Base-by-base conservation (phyloP, 1,284 basidiomycete species). In the Sporisorium exsertum region DNA sequence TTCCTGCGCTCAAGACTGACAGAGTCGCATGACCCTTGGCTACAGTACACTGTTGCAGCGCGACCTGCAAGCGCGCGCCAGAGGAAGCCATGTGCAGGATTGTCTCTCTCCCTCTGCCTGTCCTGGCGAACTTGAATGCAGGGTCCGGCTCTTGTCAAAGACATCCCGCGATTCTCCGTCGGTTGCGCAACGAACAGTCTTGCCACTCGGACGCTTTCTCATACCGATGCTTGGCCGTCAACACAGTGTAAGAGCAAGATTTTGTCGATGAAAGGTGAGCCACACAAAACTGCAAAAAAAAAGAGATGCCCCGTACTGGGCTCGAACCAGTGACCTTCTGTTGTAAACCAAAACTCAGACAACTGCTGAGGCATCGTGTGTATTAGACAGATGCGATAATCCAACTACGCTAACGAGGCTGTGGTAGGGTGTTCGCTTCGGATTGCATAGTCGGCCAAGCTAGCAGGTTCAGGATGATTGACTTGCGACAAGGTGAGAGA, bases 251-350 rank as follows among this genome's bases (percentile, higher is more conserved):
- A 35, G 13, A 3, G 35, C 6, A 35, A 9, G 13, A 8, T 10
- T 4, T 8, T 43, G n/a, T 43, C 18, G 42, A 22, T 35, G 22
- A 29, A 32, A 3, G 15, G 18, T n/a, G 37, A 29, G 8, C 6
- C 6, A n/a, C 2, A 18, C 16, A 1, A 16, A 58, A 68, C 64
- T 62, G 37, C 0, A n/a, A 59, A 46, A 73, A 46, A 73, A 73
- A 62, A 40, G 0, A 29, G 53, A 40, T 75, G 72, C 72, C 50
- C 72, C 67, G 67, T 75, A 71, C 72, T 75, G 68, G 72, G 72
- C 72, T 75, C 72, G 72, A 75, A 75, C 72, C 68, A 75, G 72
- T 71, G 72, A 75, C 72, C 72, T 75, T 75, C 72, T 51, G 72
- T 75, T 75, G 67, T 66, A 55, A 65, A n/a, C n/a, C n/a, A 6